Conservation (phyloP, 129 eudicot species). For the Flaveria trinervia region DNA sequence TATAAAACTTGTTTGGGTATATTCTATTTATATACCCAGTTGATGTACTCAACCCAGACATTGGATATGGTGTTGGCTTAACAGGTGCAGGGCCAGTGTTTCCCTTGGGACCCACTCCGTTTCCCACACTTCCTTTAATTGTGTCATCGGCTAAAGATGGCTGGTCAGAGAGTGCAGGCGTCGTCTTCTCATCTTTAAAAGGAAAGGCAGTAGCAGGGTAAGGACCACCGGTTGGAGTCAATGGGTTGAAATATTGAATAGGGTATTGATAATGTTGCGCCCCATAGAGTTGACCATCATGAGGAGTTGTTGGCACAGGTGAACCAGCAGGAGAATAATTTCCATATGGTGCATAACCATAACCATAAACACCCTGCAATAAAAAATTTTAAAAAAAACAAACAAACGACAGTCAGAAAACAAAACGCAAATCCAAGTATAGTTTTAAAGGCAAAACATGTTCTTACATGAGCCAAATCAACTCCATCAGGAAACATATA, state of each 20-base stretch:
- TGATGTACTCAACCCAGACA: constrained; percentile 36
- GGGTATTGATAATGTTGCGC: constrained; percentile 69
- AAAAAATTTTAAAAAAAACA: background rate
- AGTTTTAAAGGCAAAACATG: background rate
- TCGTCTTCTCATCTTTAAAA: constrained; percentile 44
- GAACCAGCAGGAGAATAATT: constrained; percentile 62
- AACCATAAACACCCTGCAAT: constrained; percentile 65
- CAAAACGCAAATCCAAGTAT: background rate
- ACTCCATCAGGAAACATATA: constrained; percentile 53
- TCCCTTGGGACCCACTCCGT: constrained; percentile 49
- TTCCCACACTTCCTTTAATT: constrained; percentile 39
- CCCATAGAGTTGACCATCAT: constrained; percentile 64
- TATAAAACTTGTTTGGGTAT: constrained; percentile 54
- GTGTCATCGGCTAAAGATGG: constrained; percentile 40
- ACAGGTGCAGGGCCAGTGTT: constrained; percentile 33
- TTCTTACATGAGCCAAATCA: constrained; percentile 59
- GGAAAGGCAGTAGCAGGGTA: constrained; percentile 19
- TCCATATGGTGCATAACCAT: constrained; percentile 60
- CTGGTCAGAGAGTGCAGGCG: constrained; percentile 38
- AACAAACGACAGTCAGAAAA: background rate
- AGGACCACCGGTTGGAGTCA: constrained; percentile 40
- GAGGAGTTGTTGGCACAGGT: constrained; percentile 44
- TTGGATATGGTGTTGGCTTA: constrained; percentile 42
- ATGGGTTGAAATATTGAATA: constrained; percentile 45
- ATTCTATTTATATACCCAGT: background rate